A percentile compares a stretch with the other conserved stretches of the same genome.
These are phyloP conservation scores for Thermomucor indicae-seudaticae DNA, from an alignment of 371 early-diverging fungal genomes.

Conservation along the genomic window DNA sequence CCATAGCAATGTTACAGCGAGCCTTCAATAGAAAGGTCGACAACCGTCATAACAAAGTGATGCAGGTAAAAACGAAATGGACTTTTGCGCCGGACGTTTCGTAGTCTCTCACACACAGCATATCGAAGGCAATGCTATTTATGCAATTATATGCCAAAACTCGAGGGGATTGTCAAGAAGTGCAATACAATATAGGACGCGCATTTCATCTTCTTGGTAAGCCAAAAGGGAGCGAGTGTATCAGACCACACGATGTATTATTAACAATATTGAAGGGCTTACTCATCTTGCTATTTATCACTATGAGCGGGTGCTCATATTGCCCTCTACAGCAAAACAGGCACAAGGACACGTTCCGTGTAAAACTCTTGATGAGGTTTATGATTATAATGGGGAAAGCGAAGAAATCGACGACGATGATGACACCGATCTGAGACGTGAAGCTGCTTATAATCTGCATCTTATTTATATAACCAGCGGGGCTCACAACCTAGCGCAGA, in stretches of 20 bases:
- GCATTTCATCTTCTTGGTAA: constrained; percentile 79
- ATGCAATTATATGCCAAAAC: constrained; percentile 63
- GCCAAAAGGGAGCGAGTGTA: neutral
- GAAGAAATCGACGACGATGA: constrained; percentile 33
- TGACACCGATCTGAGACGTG: constrained; percentile 47
- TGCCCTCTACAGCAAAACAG: constrained; percentile 38
- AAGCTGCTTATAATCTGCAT: constrained; percentile 80
- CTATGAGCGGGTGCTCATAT: constrained; percentile 69
- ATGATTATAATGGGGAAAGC: constrained; percentile 15
- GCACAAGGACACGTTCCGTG: constrained; percentile 7
- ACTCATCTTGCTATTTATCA: constrained; percentile 77
- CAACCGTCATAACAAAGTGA: constrained; percentile 67
- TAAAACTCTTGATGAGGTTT: constrained; percentile 21
- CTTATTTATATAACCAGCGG: constrained; percentile 71
- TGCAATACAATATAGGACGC: constrained; percentile 82
- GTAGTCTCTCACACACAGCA: neutral
- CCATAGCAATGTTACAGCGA: constrained; percentile 57
- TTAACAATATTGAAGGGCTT: constrained; percentile 61
- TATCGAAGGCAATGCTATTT: constrained; percentile 25
- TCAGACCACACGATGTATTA: too few relatives aligned
- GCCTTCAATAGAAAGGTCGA: constrained; percentile 65
- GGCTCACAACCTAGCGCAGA: constrained; percentile 64
- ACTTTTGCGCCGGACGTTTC: too few relatives aligned
- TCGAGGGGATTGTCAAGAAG: constrained; percentile 58
- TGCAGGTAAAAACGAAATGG: constrained; percentile 43